Evolutionary conservation across 257 asterid genomes (phyloP), one percentile per base, ranked within the genome.

Genomic region (Penstemon newberryi): DNA sequence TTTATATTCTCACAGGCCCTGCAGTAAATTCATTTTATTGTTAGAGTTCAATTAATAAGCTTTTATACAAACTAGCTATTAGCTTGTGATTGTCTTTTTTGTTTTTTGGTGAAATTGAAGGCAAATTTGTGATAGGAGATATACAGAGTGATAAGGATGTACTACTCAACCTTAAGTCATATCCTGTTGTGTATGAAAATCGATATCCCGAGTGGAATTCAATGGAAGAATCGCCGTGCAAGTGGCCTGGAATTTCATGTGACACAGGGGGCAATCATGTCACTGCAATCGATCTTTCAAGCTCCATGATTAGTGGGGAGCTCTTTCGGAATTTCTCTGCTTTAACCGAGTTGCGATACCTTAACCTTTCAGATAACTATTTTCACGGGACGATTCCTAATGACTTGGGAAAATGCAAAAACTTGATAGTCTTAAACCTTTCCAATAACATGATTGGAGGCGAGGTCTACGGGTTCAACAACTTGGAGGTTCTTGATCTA

Each of bases 401-500:
- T 15, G 90, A 84, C 66, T 65, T 84, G 49, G 77, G 79, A 64
- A 63, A 33, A 59, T 79, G 85, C 46, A 69, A 46, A 53, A 82
- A 68, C 71, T 78, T 84, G 42, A 77, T 49, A 49, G 75, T 62
- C 61, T 67, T 84, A 70, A 79, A 84, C 74, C 46, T 85, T 49
- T 85, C 90, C 2, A 69, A 74, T 39, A 80, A 82, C 65, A 73
- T 78, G 53, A 68, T 85, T 52, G 60, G 41, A 19, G 80, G 80
- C 3, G 79, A 67, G 71, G 72, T 81, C 2, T 75, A 79, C 37
- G 84, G 78, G n/a, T 51, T 82, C n/a, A 19, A 54, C 38, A 79
- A 64, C 65, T 65, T 84, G 77, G 67, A 82, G 50, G 70, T 82
- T 60, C 84, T 84, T 60, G 87, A 84, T 65, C 60, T 84, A 56